Evolutionary conservation across 176 grass and related monocot genomes (phyloP).

Genomic region (Melocanna baccifera): DNA sequence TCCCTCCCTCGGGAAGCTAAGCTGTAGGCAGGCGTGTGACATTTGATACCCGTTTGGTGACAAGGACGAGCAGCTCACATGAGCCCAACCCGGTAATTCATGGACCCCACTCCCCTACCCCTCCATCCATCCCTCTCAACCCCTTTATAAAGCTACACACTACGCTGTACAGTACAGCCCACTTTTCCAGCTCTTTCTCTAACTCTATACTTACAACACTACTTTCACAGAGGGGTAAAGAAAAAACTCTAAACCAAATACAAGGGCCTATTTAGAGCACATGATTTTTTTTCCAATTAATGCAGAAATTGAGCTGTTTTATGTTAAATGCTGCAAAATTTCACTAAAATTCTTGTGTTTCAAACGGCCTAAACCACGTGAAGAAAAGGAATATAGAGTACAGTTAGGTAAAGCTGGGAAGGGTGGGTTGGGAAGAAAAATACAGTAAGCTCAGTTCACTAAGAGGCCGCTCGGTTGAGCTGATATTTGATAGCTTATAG

Average conservation of each 20-base stretch:
- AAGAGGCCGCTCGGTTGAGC: too few relatives aligned
- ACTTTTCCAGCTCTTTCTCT: constrained; percentile 8
- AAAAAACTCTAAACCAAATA: background rate
- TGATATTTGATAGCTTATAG: too few relatives aligned
- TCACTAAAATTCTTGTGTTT: too few relatives aligned
- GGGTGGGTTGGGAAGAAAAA: background rate
- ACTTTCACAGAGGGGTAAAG: background rate
- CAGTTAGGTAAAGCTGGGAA: background rate
- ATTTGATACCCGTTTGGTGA: constrained; percentile 49
- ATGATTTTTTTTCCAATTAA: background rate
- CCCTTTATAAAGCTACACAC: constrained; percentile 55
- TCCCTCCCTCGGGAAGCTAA: constrained; percentile 6
- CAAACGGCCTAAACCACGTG: background rate
- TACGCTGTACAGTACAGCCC: constrained; percentile 34
- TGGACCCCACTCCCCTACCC: background rate
- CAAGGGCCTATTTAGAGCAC: background rate
- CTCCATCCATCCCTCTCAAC: background rate
- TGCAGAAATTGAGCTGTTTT: background rate
- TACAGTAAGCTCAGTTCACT: background rate
- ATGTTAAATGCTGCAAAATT: background rate
- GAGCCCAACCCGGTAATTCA: constrained; percentile 42
- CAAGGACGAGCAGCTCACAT: constrained; percentile 73
- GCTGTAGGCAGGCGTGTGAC: constrained; percentile 42
- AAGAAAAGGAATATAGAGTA: background rate
- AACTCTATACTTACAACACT: background rate